Conservation (phyloP, 2,329 filamentous ascomycete genomes). For the Xylaria sp. region DNA sequence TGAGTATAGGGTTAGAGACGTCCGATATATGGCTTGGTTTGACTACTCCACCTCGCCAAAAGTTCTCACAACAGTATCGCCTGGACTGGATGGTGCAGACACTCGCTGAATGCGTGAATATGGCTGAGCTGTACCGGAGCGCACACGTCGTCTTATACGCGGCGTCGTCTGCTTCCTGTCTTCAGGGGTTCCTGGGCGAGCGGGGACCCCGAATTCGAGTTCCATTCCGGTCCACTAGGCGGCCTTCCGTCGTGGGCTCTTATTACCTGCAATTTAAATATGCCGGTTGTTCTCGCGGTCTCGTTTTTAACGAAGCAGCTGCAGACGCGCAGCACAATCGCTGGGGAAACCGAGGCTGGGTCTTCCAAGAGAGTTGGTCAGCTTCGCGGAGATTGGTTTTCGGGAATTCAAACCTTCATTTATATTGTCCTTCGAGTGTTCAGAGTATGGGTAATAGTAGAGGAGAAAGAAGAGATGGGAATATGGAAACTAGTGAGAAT, state of each 20-base stretch:
- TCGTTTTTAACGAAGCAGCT: not conserved
- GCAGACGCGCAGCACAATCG: not conserved
- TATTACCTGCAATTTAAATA: constrained; percentile 12
- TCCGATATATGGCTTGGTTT: constrained; percentile 9
- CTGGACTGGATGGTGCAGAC: constrained; percentile 6
- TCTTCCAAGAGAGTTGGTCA: constrained; percentile 12
- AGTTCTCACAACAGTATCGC: not conserved
- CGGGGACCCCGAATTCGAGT: not conserved
- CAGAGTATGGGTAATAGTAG: not conserved
- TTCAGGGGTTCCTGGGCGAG: constrained; percentile 6
- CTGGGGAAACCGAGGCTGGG: constrained; percentile 2
- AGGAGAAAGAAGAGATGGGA: not conserved
- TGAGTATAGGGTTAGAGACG: not conserved
- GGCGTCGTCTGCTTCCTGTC: constrained; percentile 11
- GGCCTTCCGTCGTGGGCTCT: not conserved
- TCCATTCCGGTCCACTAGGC: not conserved
- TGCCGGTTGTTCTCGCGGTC: not conserved
- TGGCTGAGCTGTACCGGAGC: constrained; percentile 17
- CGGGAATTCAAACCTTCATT: constrained; percentile 7
- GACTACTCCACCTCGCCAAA: constrained; percentile 1
- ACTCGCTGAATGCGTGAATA: not conserved
- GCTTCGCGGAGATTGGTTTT: constrained; percentile 13
- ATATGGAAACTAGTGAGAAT: not conserved
- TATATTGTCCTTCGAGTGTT: not conserved
- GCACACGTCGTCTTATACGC: constrained; percentile 21